Percentiles rank a stretch among this genome's conserved stretches.
phyloP scores from a whole-genome alignment of 495 filamentous ascomycete genomes.

The Penicillium subrubescens region DNA sequence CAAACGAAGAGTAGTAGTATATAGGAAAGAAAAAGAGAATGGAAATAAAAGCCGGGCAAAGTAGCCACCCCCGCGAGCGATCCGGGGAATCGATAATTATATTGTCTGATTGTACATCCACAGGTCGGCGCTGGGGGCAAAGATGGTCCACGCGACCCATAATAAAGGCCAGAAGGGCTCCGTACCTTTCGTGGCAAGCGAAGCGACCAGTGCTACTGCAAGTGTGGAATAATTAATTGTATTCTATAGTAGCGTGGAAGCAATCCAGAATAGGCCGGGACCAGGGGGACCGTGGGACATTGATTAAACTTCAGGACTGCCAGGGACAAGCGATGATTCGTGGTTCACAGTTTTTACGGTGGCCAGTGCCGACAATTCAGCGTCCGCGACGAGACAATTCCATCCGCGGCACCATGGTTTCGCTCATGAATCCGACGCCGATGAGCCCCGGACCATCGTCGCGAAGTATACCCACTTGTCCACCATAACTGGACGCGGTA shows the following conservation, averaged over 20 bases:
- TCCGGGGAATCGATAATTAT: constrained; percentile 11
- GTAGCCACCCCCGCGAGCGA: constrained; percentile 12
- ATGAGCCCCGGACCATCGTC: constrained; percentile 13
- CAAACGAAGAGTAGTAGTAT: neutral
- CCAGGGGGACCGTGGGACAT: constrained; percentile 11
- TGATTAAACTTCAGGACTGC: constrained; percentile 6
- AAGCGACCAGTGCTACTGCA: neutral
- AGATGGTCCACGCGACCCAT: neutral
- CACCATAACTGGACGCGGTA: constrained; percentile 6
- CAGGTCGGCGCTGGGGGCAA: neutral
- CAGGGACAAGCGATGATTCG: constrained; percentile 1
- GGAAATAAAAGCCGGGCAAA: neutral
- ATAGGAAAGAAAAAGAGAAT: neutral
- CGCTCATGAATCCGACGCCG: constrained; percentile 4
- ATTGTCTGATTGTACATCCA: neutral
- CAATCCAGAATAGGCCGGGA: neutral
- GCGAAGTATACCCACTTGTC: constrained; percentile 8
- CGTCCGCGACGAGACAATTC: constrained; percentile 7
- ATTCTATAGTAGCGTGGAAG: neutral
- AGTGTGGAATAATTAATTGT: neutral
- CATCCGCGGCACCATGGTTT: neutral
- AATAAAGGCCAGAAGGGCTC: neutral
- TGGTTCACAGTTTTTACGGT: neutral
- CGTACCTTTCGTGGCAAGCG: neutral
- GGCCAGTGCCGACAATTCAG: constrained; percentile 9